phyloP scores from a whole-genome alignment of 2,329 filamentous ascomycete genomes.

The Dactylellina leptospora region DNA sequence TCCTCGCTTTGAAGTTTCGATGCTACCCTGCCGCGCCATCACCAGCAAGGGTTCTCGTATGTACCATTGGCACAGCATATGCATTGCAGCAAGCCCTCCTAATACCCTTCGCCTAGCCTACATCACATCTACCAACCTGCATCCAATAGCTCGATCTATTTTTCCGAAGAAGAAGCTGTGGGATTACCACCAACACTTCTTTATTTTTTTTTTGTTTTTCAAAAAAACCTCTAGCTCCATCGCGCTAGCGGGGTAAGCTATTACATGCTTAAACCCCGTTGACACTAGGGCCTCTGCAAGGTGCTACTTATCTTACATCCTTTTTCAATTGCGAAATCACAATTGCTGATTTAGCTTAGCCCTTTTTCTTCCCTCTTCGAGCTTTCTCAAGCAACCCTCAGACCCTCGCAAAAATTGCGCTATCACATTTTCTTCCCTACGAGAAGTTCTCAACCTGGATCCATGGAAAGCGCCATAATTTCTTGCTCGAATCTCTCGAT shows the following conservation, averaged over 20 bases:
- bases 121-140: background rate
- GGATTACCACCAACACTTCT: background rate
- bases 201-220: too few species aligned
- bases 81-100: background rate
- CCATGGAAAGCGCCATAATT: constrained; percentile 24
- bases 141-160: constrained; percentile 11
- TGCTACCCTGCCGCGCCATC: background rate
- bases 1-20: background rate
- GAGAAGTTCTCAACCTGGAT: constrained; percentile 6
- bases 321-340: constrained; percentile 12
- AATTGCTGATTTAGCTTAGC: background rate
- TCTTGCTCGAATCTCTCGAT: background rate
- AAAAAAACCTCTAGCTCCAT: too few species aligned
- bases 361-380: background rate
- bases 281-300: constrained; percentile 2
- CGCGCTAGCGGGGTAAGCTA: background rate
- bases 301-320: background rate
- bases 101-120: background rate
- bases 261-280: background rate
- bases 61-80: constrained; percentile 2
- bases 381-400: background rate
- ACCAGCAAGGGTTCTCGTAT: background rate
- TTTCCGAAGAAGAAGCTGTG: constrained; percentile 6
- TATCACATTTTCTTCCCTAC: constrained; percentile 41
- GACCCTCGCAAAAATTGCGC: constrained; percentile 30